These are phyloP conservation scores for Excoecaria cochinchinensis DNA, from an alignment of 345 rosid genomes.

Conservation along the genomic window DNA sequence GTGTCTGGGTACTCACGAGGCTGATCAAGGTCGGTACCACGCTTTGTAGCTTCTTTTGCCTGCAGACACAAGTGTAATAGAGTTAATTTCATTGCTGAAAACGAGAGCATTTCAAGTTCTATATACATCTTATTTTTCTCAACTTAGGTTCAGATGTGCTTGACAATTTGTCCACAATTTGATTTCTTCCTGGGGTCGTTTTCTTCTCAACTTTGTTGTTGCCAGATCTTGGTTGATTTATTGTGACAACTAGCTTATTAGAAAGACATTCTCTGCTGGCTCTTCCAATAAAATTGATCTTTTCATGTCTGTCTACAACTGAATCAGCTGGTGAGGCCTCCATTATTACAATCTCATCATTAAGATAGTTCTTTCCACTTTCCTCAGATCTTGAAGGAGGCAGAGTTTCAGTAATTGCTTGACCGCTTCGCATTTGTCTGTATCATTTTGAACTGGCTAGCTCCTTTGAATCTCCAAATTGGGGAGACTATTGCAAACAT, in stretches of 20 bases:
- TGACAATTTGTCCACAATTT: neutral
- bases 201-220: neutral
- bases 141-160: neutral
- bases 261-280: neutral
- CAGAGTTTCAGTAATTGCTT: conserved; percentile 6
- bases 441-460: neutral
- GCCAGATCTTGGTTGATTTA: neutral
- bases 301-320: neutral
- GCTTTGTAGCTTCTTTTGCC: conserved; percentile 1
- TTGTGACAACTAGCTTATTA: no score
- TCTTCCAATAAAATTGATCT: neutral
- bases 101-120: neutral
- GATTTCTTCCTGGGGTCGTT: neutral
- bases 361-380: neutral
- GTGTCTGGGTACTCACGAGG: neutral
- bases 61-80: neutral
- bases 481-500: neutral
- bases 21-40: neutral
- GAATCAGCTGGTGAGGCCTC: neutral
- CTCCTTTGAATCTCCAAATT: neutral
- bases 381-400: neutral
- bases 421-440: neutral
- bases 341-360: neutral
- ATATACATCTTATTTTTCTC: neutral
- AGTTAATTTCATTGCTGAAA: neutral